Conservation (phyloP, 1,284 basidiomycete genomes). For the Lentinula novae-zelandiae region DNA sequence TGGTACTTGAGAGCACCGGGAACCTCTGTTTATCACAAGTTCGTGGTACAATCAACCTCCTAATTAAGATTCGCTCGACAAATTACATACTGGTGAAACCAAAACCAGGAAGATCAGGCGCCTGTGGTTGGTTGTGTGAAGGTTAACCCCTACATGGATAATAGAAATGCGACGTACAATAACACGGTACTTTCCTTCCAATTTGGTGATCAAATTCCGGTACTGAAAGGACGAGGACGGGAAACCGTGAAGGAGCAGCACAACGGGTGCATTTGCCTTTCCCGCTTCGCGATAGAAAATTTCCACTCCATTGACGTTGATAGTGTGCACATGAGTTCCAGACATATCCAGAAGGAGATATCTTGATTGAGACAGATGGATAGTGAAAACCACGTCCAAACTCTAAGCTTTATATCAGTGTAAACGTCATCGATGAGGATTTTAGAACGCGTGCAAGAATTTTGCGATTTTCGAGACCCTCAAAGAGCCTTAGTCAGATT, state of each 20-base stretch:
- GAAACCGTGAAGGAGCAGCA: slow-evolving; percentile 48
- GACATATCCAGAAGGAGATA: not conserved
- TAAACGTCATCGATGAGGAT: not conserved
- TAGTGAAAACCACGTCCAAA: no score
- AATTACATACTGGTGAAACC: slow-evolving; percentile 35
- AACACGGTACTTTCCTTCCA: slow-evolving; percentile 38
- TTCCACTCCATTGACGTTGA: slow-evolving; percentile 31
- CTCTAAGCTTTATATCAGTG: not conserved
- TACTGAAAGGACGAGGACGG: slow-evolving; percentile 45
- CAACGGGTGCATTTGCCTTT: slow-evolving; percentile 24
- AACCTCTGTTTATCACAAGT: slow-evolving; percentile 18
- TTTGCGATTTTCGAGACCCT: not conserved
- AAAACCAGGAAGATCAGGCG: slow-evolving; percentile 48
- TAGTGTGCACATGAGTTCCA: slow-evolving; percentile 10
- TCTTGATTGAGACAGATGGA: not conserved
- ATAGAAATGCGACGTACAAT: slow-evolving; percentile 21
- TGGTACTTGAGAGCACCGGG: slow-evolving; percentile 30
- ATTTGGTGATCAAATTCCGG: slow-evolving; percentile 40
- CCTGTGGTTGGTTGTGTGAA: slow-evolving; percentile 13
- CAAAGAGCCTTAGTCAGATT: not conserved
- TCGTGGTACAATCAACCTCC: no score
- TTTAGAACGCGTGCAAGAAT: not conserved
- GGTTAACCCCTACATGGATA: not conserved
- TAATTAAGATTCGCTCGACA: no score
- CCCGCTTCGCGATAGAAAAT: slow-evolving; percentile 44